phyloP scores from a whole-genome alignment of 306 rosid species.

The Arachis stenosperma region DNA sequence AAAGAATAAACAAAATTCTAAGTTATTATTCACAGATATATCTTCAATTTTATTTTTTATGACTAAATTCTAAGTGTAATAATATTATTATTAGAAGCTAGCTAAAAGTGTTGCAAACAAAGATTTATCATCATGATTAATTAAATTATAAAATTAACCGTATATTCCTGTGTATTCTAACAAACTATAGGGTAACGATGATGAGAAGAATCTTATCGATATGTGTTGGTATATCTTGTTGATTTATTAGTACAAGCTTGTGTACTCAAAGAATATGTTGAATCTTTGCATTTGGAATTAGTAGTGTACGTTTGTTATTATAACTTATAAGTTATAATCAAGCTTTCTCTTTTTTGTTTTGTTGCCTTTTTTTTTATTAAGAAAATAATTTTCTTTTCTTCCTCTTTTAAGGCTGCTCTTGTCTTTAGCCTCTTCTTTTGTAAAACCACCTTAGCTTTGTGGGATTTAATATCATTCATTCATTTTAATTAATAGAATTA shows the following conservation, averaged over 20 bases:
- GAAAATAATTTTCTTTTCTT: not conserved
- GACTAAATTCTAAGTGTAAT: too few relatives aligned
- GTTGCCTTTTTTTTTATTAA: not conserved
- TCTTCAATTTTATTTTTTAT: too few relatives aligned
- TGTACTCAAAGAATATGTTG: constrained; percentile 32
- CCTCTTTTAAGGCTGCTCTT: not conserved
- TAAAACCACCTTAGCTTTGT: not conserved
- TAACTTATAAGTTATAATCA: not conserved
- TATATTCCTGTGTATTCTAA: too few relatives aligned
- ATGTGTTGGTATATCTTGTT: not conserved
- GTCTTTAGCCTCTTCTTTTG: not conserved
- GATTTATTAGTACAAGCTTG: constrained; percentile 1
- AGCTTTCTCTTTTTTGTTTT: not conserved
- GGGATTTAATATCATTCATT: not conserved
- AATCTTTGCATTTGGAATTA: constrained; percentile 32
- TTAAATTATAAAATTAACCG: constrained; percentile 11
- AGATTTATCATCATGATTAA: not conserved
- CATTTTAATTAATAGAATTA: not conserved
- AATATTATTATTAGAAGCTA: too few relatives aligned
- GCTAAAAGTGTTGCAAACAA: not conserved
- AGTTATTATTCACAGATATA: too few relatives aligned
- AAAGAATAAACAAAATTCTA: not conserved
- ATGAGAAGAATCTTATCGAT: constrained; percentile 17
- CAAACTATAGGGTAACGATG: too few relatives aligned
- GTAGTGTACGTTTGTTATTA: not conserved